A percentile compares a stretch with the other conserved stretches of the same genome.
phyloP scores from a whole-genome alignment of 2,329 filamentous ascomycete species.

The Penicillium thymicola region DNA sequence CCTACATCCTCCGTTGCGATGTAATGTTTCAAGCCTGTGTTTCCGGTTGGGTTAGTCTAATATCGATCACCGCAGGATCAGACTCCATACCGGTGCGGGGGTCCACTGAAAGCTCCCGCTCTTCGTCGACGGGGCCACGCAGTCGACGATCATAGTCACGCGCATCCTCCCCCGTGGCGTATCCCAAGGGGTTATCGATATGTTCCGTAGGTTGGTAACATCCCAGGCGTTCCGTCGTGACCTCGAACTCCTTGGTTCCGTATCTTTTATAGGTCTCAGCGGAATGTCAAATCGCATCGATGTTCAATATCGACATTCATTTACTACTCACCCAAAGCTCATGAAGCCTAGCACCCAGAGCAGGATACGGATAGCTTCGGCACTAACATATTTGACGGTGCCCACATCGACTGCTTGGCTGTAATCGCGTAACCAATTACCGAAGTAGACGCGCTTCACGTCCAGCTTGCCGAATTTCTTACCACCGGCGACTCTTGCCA shows the following conservation, averaged over 20 bases:
- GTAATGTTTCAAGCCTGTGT: slow-evolving; percentile 75
- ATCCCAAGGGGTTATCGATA: slow-evolving; percentile 77
- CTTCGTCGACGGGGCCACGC: slow-evolving; percentile 76
- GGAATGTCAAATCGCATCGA: too few species aligned
- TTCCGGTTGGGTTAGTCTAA: not conserved
- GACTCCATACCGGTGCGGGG: slow-evolving; percentile 56
- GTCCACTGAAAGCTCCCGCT: slow-evolving; percentile 74
- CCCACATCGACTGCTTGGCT: slow-evolving; percentile 92
- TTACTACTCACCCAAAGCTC: slow-evolving; percentile 65
- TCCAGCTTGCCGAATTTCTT: slow-evolving; percentile 88
- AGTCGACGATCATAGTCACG: slow-evolving; percentile 76
- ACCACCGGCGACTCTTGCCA: slow-evolving; percentile 60
- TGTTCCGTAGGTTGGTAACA: slow-evolving; percentile 81
- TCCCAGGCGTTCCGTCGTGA: slow-evolving; percentile 73
- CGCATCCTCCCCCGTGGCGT: slow-evolving; percentile 84
- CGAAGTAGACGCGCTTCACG: slow-evolving; percentile 89
- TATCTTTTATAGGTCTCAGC: slow-evolving; percentile 25
- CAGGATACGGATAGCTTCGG: slow-evolving; percentile 84
- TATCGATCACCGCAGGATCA: not conserved
- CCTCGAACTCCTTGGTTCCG: slow-evolving; percentile 79
- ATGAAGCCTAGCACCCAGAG: slow-evolving; percentile 88
- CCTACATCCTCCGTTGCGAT: slow-evolving; percentile 78
- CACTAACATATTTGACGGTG: slow-evolving; percentile 84
- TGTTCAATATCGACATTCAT: not conserved
- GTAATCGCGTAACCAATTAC: slow-evolving; percentile 93